These are phyloP conservation scores for Oryza officinalis DNA, from an alignment of 176 grass and related monocot genomes.

Conservation along the genomic window DNA sequence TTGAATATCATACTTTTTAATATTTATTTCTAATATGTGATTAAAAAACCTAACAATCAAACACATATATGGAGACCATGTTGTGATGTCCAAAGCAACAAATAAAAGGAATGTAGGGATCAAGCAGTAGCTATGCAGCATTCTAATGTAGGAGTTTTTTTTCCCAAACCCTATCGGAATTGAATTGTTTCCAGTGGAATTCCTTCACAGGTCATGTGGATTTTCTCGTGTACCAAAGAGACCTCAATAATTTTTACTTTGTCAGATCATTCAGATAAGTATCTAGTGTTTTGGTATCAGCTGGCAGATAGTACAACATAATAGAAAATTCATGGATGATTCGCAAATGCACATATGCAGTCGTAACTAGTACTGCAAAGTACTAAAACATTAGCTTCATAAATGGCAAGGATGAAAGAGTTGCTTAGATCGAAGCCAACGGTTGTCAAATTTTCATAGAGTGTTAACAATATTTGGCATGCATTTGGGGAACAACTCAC, in stretches of 20 bases:
- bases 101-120: not conserved
- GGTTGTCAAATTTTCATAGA: not conserved
- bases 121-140: not conserved
- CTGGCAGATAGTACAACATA: not conserved
- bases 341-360: not conserved
- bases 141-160: too few relatives aligned
- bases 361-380: not conserved
- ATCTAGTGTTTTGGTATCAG: not conserved
- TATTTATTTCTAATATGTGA: not conserved
- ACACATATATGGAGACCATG: not conserved
- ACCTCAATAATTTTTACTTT: slow-evolving; percentile 2
- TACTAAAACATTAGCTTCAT: not conserved
- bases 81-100: not conserved
- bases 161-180: too few relatives aligned
- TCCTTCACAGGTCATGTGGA: not conserved
- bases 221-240: not conserved
- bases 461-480: not conserved
- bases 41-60: not conserved
- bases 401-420: not conserved
- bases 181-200: too few relatives aligned
- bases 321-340: not conserved
- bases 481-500: not conserved
- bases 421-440: not conserved
- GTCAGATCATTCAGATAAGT: not conserved
- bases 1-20: not conserved